Evolutionary conservation across 1,284 basidiomycete genomes (phyloP), one percentile per base, ranked within the genome.

Genomic region (Ustilago vetiveriae): DNA sequence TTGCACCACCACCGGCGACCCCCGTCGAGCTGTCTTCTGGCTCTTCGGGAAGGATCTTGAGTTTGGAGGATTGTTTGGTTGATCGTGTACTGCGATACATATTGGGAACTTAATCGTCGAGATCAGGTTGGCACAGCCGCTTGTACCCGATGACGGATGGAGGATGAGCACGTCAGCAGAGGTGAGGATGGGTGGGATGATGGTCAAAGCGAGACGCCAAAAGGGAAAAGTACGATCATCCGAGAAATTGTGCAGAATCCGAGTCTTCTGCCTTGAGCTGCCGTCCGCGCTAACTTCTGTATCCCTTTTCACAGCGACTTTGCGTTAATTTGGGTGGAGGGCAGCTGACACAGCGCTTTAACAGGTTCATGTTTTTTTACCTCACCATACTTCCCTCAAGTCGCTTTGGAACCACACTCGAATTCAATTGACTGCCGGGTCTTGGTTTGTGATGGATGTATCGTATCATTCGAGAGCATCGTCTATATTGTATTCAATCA

Each of bases 21-120:
- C 54, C 55, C 19, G 51, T 43, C 13, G 56, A 51, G 50, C 82
- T 76, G 44, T 84, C 82, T 51, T 93, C 90, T 10, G 91, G 91
- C 78, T 95, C 91, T 72, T 94, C 92, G 38, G 94, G 94, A 17
- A 97, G 86, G 36, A 96, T 92, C 82, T 96, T 95, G 77, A 96
- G 88, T 82, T 95, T 95, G 57, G 88, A 86, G 6, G 89, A 88
- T 21, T 88, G 87, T 81, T 96, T 96, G 1, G 94, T 94, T n/a
- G 92, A 84, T 38, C 74, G 53, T 40, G 47, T 69, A 35, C 66
- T 69, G 54, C 66, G 66, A 22, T 69, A 69, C 66, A 69, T 69
- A 10, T 14, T 58, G 26, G 35, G 9, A 9, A 19, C 14, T 24
- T n/a, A n/a, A n/a, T n/a, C n/a, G n/a, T n/a, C n/a, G n/a, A n/a